Base-by-base conservation (phyloP, 1,284 basidiomycete genomes). In the Ustilago esculenta region DNA sequence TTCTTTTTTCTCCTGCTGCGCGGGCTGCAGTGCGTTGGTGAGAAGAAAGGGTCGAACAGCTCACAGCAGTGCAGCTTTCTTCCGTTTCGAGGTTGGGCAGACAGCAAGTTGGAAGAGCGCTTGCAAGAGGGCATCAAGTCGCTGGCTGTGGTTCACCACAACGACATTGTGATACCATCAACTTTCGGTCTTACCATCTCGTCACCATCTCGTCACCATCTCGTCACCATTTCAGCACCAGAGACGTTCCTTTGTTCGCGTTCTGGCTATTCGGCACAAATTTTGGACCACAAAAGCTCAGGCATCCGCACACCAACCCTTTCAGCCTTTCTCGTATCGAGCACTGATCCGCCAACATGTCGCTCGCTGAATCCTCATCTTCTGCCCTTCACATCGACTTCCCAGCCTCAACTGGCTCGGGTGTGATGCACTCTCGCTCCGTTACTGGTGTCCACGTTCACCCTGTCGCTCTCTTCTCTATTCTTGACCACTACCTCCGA, bases 401-500 rank as follows among this genome's bases (percentile, higher is more conserved):
- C 65, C 79, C 77, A 15, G 67, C 79, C 34, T 72, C 76, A 20
- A 69, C 76, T 8, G 67, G 58, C 17, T 72, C 74, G 47, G 77
- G 76, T 40, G 66, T 79, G 23, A 70, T 80, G 52, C 72, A 76
- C 64, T 81, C 77, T 27, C 77, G 79, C 18, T 78, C 80, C 35
- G 61, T 80, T 53, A 68, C 77, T 4, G 64, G 72, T 32, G 80
- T 81, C 32, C 72, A 75, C 44, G 76, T 81, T 21, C 80, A 81
- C 54, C 80, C 80, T 23, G 79, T 77, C 40, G 80, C 92, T 8
- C 88, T 98, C 56, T 94, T 97, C 82, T 90, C 92, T 56, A 94
- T 98, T 85, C 89, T 98, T 69, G 95, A 98, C 84, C 95, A 98
- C 85, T 96, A 94, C 84, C 88, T 98, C 46, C 90, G 96, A 33